Conservation (phyloP, 306 rosid genomes). For the Carpinus viminea region DNA sequence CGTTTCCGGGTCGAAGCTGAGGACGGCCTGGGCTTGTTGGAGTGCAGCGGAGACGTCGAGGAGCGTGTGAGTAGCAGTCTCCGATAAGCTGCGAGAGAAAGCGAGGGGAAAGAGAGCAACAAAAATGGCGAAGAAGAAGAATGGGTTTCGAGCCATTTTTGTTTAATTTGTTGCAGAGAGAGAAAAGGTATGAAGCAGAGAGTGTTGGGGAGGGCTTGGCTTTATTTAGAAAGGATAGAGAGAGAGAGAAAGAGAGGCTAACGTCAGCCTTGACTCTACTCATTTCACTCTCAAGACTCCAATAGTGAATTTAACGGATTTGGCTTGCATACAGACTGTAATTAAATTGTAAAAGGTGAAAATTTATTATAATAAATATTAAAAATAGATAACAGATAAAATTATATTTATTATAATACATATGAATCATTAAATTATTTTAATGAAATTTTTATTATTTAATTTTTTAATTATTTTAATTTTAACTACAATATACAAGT, state of each 20-base stretch:
- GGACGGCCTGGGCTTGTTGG: conserved; percentile 51
- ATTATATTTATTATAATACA: too few species aligned
- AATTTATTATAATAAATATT: too few species aligned
- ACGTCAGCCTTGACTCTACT: too few species aligned
- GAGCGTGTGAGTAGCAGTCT: conserved; percentile 9
- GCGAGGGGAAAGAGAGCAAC: conserved; percentile 18
- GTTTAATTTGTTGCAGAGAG: conserved; percentile 11
- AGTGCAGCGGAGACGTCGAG: conserved; percentile 65
- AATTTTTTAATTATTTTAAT: too few species aligned
- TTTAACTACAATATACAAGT: too few species aligned
- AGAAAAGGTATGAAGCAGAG: background rate
- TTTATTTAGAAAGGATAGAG: conserved; percentile 34
- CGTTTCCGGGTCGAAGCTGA: conserved; percentile 38
- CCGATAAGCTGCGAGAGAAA: conserved; percentile 35
- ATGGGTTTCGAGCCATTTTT: conserved; percentile 41
- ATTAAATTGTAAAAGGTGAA: too few species aligned
- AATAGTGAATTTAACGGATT: too few species aligned
- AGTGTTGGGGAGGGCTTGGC: conserved; percentile 22
- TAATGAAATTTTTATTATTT: too few species aligned
- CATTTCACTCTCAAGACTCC: too few species aligned
- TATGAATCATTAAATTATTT: too few species aligned
- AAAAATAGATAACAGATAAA: too few species aligned
- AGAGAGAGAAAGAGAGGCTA: background rate
- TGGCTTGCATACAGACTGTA: too few species aligned
- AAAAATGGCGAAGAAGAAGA: conserved; percentile 17